Evolutionary conservation across 805 yeast genomes (phyloP).

Genomic region (Nakazawaea pomicola): DNA sequence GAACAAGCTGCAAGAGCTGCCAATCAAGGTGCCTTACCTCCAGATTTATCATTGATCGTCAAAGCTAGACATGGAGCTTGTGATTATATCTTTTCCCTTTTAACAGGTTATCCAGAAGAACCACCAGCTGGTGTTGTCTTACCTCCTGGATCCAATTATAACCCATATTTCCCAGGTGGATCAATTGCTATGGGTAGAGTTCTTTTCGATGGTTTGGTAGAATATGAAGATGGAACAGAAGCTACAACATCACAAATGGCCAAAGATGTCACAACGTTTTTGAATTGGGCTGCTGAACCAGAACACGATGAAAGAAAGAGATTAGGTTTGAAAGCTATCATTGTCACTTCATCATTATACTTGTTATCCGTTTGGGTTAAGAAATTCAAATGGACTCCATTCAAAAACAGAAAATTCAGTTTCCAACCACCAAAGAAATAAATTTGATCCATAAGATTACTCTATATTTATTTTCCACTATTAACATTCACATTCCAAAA

Average conservation of each 20-base stretch:
- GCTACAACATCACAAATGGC: constrained; percentile 99
- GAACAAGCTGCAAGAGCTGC: constrained; percentile 99
- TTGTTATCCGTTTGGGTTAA: constrained; percentile 85
- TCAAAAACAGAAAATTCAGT: constrained; percentile 90
- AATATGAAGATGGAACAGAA: constrained; percentile 98
- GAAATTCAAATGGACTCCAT: constrained; percentile 96
- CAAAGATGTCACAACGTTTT: constrained; percentile 92
- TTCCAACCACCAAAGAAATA: constrained; percentile 87
- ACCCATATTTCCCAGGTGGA: constrained; percentile 99
- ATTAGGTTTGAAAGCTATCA: constrained; percentile 88
- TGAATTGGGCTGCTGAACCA: constrained; percentile 98
- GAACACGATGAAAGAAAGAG: constrained; percentile 98
- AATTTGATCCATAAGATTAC: too few species aligned
- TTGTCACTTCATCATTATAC: constrained; percentile 74
- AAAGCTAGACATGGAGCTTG: constrained; percentile 99
- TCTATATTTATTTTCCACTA: too few species aligned
- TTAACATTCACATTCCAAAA: too few species aligned
- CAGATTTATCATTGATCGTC: constrained; percentile 93
- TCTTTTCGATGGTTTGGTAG: constrained; percentile 93
- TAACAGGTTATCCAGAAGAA: constrained; percentile 98
- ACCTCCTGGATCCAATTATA: constrained; percentile 94
- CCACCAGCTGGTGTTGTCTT: constrained; percentile 95
- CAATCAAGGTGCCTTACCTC: constrained; percentile 98
- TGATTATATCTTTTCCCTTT: constrained; percentile 89
- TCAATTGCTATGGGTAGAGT: constrained; percentile 99